A percentile compares a stretch with the other conserved stretches of the same genome.
Conservation (phyloP, 805 yeast genomes). For the Candida patagonica region DNA sequence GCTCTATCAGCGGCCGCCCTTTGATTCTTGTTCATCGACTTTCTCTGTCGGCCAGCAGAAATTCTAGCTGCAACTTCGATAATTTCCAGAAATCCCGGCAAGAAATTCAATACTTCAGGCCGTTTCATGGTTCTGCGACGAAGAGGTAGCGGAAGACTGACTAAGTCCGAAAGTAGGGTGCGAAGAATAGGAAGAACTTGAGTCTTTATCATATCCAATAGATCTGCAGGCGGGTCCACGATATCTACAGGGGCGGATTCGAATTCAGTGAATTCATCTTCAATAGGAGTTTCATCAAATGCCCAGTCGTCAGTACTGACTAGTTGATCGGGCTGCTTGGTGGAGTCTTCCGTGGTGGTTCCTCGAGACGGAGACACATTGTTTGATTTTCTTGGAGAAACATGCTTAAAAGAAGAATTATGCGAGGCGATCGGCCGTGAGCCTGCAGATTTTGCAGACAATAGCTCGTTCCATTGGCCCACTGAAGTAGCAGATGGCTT, state of each 20-base stretch:
- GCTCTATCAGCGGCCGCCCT: constrained; percentile 15
- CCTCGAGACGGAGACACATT: neutral
- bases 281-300: constrained; percentile 4
- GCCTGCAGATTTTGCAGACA: constrained; percentile 1
- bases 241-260: constrained; percentile 6
- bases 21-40: constrained; percentile 4
- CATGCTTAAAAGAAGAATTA: neutral
- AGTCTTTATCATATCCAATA: constrained; percentile 12
- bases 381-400: neutral
- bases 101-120: constrained; percentile 15
- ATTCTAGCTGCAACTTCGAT: constrained; percentile 16
- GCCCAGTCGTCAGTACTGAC: constrained; percentile 4
- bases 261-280: constrained; percentile 26
- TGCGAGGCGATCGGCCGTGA: neutral
- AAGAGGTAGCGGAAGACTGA: constrained; percentile 16
- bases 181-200: constrained; percentile 17
- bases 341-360: neutral
- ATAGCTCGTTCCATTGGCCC: constrained; percentile 15
- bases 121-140: constrained; percentile 17
- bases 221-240: constrained; percentile 25
- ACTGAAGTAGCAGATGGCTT: constrained; percentile 2
- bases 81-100: constrained; percentile 16
- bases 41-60: constrained; percentile 20
- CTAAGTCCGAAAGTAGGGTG: constrained; percentile 11
- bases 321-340: neutral